Conservation (phyloP, 2,329 filamentous ascomycete genomes). For the Pyricularia grisea region DNA sequence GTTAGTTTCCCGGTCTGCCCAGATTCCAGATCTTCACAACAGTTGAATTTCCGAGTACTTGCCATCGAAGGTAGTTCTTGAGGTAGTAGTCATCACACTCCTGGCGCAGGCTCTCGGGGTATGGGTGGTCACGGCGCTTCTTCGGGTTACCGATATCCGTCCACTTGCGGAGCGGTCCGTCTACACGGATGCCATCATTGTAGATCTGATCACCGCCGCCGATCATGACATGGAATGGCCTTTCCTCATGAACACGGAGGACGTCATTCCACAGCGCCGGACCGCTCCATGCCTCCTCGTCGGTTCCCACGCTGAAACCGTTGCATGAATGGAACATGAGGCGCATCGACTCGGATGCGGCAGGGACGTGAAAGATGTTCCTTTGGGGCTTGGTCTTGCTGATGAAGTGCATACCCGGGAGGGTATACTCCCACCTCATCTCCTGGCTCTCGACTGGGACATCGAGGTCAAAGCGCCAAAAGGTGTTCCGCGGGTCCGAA, state of each 20-base stretch:
- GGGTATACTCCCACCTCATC: slow-evolving; percentile 68
- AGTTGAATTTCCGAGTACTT: slow-evolving; percentile 23
- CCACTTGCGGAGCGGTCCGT: slow-evolving; percentile 76
- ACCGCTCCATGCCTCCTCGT: slow-evolving; percentile 78
- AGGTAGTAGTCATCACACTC: slow-evolving; percentile 88
- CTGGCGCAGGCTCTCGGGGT: slow-evolving; percentile 68
- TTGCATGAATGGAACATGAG: slow-evolving; percentile 99
- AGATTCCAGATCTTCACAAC: background rate
- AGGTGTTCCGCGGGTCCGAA: slow-evolving; percentile 63
- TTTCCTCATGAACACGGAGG: slow-evolving; percentile 64
- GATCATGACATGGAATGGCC: slow-evolving; percentile 92
- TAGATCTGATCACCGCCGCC: slow-evolving; percentile 96
- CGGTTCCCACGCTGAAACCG: slow-evolving; percentile 82
- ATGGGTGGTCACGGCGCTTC: slow-evolving; percentile 69
- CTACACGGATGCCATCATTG: slow-evolving; percentile 83
- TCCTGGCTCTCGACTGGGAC: slow-evolving; percentile 65
- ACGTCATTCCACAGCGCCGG: slow-evolving; percentile 96
- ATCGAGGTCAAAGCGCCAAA: slow-evolving; percentile 83
- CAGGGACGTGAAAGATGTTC: slow-evolving; percentile 80
- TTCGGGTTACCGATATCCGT: slow-evolving; percentile 73
- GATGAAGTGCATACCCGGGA: slow-evolving; percentile 56
- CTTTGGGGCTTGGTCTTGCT: slow-evolving; percentile 43
- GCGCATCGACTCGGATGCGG: slow-evolving; percentile 79
- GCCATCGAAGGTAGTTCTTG: slow-evolving; percentile 75
- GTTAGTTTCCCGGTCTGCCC: background rate